phyloP scores from a whole-genome alignment of 129 eudicot species.

The Arctium lappa region DNA sequence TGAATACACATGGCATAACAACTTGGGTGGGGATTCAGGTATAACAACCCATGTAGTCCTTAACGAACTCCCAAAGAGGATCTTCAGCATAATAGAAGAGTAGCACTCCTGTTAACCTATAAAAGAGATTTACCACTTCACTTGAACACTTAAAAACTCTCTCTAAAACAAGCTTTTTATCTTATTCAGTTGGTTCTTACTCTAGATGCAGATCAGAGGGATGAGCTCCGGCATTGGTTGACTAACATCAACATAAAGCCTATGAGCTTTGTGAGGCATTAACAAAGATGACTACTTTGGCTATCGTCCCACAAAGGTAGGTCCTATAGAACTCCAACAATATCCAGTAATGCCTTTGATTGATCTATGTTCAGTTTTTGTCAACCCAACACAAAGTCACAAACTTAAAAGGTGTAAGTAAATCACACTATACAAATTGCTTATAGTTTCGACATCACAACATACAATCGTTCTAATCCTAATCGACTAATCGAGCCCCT shows the following conservation, averaged over 20 bases:
- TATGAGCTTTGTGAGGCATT: background rate
- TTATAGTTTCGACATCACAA: background rate
- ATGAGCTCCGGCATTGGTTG: background rate
- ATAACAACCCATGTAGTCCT: background rate
- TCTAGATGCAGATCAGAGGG: background rate
- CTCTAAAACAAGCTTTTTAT: background rate
- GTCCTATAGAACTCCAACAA: background rate
- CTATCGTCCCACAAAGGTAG: background rate
- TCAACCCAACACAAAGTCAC: background rate
- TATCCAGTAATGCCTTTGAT: background rate
- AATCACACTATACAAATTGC: background rate
- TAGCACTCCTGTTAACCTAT: background rate
- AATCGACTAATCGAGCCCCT: background rate
- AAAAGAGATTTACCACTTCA: background rate
- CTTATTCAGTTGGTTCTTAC: background rate
- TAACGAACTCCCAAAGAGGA: background rate
- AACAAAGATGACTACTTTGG: too few species aligned
- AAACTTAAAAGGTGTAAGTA: background rate
- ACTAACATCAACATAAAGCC: background rate
- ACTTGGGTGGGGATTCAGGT: background rate
- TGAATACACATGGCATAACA: background rate
- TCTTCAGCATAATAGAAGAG: background rate
- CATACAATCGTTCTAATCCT: slow-evolving; percentile 15
- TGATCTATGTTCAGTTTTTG: background rate
- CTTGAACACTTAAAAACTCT: background rate